Base-by-base conservation (phyloP, 2,329 filamentous ascomycete species). In the Penicillium sp. region DNA sequence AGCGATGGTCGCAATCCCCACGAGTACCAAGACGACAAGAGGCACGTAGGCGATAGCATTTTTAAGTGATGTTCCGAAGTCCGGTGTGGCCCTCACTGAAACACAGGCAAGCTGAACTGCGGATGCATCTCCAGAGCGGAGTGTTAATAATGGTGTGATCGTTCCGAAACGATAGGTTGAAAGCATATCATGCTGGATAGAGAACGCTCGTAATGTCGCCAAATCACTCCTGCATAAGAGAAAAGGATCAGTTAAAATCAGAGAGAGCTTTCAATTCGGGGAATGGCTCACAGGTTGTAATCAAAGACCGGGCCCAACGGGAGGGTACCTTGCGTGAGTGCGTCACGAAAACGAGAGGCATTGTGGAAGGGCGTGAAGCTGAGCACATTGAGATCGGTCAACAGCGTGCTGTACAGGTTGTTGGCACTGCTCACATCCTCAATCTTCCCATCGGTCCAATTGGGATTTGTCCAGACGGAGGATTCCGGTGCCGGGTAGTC, bases 91-190 rank as follows among this genome's bases (percentile, higher is more conserved):
- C 55, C 84, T 85, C n/a, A 90, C 83, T 29, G 88, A 89, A 34
- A 97, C 80, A 69, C 94, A 99, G 49, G 87, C 90, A 42, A 97
- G 82, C 50, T 83, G 77, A 14, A 85, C 85, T 16, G 78, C 82
- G 2, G 71, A 76, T 0, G 69, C 58, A 70, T 96, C 88, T 61
- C 92, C 92, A 52, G 92, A 89, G 57, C 89, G 84, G 55, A 97
- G 82, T 54, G 84, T 76, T 47, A 97, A 81, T 0, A 85, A 90
- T 9, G 89, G 81, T 7, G 86, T 82, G 61, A 97, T 86, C 1
- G 92, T 93, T 2, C 90, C 82, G 70, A 99, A 96, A 5, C 90
- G 84, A 72, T 96, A 99, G 0, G 85, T 85, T n/a, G 90, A 90
- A 61, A 81, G 79, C 72, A 97, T 88, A 59, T 90, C 81, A 72